Base-by-base conservation (phyloP, 495 filamentous ascomycete species). In the Lepidopterella palustris region DNA sequence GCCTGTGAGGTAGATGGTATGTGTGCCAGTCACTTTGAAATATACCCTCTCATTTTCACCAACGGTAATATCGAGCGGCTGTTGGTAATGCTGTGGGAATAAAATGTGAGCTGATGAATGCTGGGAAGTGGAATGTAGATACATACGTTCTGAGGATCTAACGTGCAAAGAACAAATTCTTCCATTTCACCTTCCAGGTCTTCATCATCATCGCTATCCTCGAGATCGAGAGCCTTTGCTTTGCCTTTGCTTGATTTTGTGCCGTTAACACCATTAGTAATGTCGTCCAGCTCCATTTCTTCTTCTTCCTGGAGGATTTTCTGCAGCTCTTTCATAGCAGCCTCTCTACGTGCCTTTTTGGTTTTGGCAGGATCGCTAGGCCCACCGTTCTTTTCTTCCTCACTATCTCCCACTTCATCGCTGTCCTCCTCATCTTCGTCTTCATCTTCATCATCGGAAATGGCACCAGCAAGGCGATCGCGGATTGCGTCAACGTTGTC, bases 31-130 rank as follows among this genome's bases (percentile, higher is more conserved):
- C 62, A 93, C 90, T 70, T 86, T 83, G 81, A 99, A 99, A 79
- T 87, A 96, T 53, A 95, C 85, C 47, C 79, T 78, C 79, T 97
- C 93, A 63, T 87, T 82, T 71, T 96, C 88, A 62, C 78, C 80
- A 71, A 99, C 80, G 53, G 86, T 90, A 68, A 99, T 86, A 71
- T 97, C 89, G 40, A 99, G 83, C n/a, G 93, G 73, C 71, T 99
- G 93, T 74, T 99, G 93, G 80, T 84, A 95, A 76, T 86, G 82
- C 93, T 98, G 64, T 39, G 23, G 40, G 35, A 54, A 29, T 53
- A 52, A 47, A 20, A 4, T 29, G 20, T 25, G 11, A 21, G 20
- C n/a, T n/a, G 26, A 21, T 32, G 18, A 9, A 28, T 21, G 26
- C 10, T 47, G 8, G 6, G 27, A 56, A 21, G 18, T 15, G n/a